These are phyloP conservation scores for Papiliotrema fonsecae DNA, from an alignment of 1,284 basidiomycete genomes.

Conservation along the genomic window DNA sequence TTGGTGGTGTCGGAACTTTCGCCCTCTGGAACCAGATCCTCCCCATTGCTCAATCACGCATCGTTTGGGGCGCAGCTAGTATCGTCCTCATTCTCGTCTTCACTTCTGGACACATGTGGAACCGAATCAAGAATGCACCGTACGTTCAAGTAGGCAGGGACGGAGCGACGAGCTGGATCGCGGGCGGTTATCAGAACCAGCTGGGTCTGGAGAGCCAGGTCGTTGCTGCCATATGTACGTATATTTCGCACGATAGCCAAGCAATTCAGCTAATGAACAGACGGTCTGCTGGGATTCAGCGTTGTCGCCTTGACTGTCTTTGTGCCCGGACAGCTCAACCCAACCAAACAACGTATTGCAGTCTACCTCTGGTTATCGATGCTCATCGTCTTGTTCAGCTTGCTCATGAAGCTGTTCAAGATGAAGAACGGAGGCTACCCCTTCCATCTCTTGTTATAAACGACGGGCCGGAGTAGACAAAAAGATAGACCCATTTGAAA, in stretches of 20 bases:
- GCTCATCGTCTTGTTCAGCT: constrained; percentile 77
- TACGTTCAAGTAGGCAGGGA: constrained; percentile 54
- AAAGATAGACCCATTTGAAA: background rate
- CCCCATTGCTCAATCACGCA: constrained; percentile 63
- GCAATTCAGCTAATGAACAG: constrained; percentile 49
- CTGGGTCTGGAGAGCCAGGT: constrained; percentile 90
- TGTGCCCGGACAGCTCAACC: constrained; percentile 72
- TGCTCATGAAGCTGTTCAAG: constrained; percentile 82
- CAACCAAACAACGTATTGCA: constrained; percentile 72
- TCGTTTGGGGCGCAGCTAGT: constrained; percentile 59
- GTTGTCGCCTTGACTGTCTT: constrained; percentile 78
- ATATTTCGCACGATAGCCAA: constrained; percentile 1
- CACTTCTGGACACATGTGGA: constrained; percentile 95
- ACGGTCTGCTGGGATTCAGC: constrained; percentile 73
- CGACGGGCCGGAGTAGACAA: background rate
- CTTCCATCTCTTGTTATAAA: constrained; percentile 29
- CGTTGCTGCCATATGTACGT: constrained; percentile 77
- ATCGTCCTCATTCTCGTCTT: constrained; percentile 70
- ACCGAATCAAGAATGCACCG: constrained; percentile 79
- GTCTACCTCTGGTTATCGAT: constrained; percentile 85
- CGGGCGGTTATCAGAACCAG: constrained; percentile 82
- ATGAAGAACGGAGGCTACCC: constrained; percentile 70
- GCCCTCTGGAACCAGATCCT: constrained; percentile 53
- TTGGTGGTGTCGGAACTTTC: constrained; percentile 19
- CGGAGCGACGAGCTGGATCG: constrained; percentile 70